Base-by-base conservation (phyloP, 371 early-diverging fungal species). In the Lichtheimia ramosa region DNA sequence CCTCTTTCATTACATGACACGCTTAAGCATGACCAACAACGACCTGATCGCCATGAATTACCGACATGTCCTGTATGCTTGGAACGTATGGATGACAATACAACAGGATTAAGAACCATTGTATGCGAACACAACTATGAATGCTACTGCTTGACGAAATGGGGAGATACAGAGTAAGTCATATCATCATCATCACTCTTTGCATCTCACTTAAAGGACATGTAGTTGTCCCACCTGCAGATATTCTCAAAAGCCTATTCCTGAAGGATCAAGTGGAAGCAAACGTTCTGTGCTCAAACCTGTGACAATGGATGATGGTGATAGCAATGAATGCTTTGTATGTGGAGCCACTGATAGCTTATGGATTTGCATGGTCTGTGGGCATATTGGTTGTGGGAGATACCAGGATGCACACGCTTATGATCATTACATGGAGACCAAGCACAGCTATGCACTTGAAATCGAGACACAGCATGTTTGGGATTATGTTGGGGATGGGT, bases 351-450 rank as follows among this genome's bases (percentile, higher is more conserved):
- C 71, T 1, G 85, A 85, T 20, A 85, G 89, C 60, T 77, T 96
- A 16, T 98, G 98, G 98, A 93, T 95, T 40, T 98, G 98, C 66
- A 74, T 97, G 55, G 85, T 97, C 21, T 98, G 98, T 70, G 97
- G 95, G 0, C 85, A 92, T 62, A 79, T 92, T 34, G 94, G 93
- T 0, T 94, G 94, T 63, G 94, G 93, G 10, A 72, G 92, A 52
- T 81, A 96, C 61, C 83, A 87, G 41, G 81, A 82, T 21, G 95
- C 84, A 3, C 97, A 97, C 65, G 97, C 97, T 0, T 87, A 89
- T 46, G 80, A 81, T 42, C 98, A 98, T 68, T 96, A 89, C 64
- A 67, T 68, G 48, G 84, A 84, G 25, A 92, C 94, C 0, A 67
- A 75, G 16, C 97, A 98, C 66, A 69, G 89, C 5, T 97, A 92